Base-by-base conservation (phyloP, 768 basidiomycete genomes). In the Suillus fuscotomentosus region DNA sequence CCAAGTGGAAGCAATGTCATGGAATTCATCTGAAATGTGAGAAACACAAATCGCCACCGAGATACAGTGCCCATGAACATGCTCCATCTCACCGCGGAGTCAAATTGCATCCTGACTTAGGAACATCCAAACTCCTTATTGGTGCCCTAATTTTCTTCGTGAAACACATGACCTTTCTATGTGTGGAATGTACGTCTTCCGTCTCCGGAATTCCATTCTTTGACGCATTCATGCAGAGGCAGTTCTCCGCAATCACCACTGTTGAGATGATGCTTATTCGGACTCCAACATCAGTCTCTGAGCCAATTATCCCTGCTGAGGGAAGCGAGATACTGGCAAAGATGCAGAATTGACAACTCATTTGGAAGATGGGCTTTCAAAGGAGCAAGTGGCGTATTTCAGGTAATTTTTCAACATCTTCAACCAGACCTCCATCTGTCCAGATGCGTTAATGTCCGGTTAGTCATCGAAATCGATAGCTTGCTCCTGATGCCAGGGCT, bases 361-460 rank as follows among this genome's bases (percentile, higher is more conserved):
- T 24, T 24, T 24, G 24, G 22, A 56, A 39, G 38, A 56, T n/a
- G 7, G n/a, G 6, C 17, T 24, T 42, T 59, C 56, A 59, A 20
- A 59, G 31, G 31, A 4, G 39, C 24, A 20, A 27, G 39, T 24
- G 15, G 39, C 39, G 39, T 41, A 57, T 41, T 27, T 42, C 39
- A 27, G 34, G 39, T 10, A 39, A 39, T 57, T 56, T 57, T 59
- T 42, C 9, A 24, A 27, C 39, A 57, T 39, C 36, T 24, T 22
- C n/a, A 38, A 38, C 36, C n/a, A 31, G 31, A 31, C 31, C 31
- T 31, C 31, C 53, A 54, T 54, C 53, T 54, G 10, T 53, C 47
- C 31, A 64, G 74, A 68, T 70, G 72, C 68, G 76, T 75, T 76
- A 70, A 77, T 65, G 51, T 47, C 50, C 67, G 65, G 51, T 65